These are phyloP conservation scores for Phytopythium delawarense DNA, from an alignment of 352 stramenopile species.

Conservation along the genomic window DNA sequence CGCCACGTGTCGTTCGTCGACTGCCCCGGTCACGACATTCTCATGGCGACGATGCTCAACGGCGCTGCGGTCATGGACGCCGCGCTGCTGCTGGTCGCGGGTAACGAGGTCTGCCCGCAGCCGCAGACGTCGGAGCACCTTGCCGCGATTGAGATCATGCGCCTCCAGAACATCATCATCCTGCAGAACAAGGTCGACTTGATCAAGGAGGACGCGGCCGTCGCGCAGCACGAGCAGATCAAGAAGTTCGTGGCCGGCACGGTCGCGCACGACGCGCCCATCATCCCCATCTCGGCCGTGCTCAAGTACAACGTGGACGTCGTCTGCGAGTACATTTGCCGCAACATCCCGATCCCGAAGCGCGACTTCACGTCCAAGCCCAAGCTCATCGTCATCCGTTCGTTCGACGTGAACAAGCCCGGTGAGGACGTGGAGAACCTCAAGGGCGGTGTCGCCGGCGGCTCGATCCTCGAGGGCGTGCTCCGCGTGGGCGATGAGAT, in stretches of 20 bases:
- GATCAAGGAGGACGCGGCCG: conserved; percentile 97
- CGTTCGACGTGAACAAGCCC: conserved; percentile 99
- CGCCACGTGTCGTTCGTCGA: conserved; percentile 99
- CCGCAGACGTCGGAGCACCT: conserved; percentile 99
- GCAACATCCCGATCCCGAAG: conserved; percentile 98
- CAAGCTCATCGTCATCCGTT: conserved; percentile 99
- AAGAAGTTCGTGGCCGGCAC: conserved; percentile 90
- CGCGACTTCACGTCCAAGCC: conserved; percentile 98
- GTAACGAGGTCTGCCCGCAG: conserved; percentile 98
- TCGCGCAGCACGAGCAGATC: conserved; percentile 97
- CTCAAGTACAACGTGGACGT: conserved; percentile 99
- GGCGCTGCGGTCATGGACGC: conserved; percentile 99
- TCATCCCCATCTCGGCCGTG: conserved; percentile 99
- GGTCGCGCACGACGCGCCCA: conserved; percentile 95
- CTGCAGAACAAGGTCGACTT: conserved; percentile 99
- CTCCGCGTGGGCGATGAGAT: conserved; percentile 98
- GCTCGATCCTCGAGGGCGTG: conserved; percentile 96
- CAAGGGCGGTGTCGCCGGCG: conserved; percentile 90
- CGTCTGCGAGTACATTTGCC: conserved; percentile 99
- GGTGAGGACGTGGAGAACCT: conserved; percentile 98
- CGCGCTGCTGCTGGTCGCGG: conserved; percentile 97
- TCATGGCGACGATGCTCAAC: conserved; percentile 99
- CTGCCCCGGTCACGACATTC: conserved; percentile 99
- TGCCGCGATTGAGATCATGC: conserved; percentile 99
- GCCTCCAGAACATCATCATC: conserved; percentile 99